Conservation (phyloP, 1,139 yeast genomes). For the Hemisphaericaspora xylofermentans region DNA sequence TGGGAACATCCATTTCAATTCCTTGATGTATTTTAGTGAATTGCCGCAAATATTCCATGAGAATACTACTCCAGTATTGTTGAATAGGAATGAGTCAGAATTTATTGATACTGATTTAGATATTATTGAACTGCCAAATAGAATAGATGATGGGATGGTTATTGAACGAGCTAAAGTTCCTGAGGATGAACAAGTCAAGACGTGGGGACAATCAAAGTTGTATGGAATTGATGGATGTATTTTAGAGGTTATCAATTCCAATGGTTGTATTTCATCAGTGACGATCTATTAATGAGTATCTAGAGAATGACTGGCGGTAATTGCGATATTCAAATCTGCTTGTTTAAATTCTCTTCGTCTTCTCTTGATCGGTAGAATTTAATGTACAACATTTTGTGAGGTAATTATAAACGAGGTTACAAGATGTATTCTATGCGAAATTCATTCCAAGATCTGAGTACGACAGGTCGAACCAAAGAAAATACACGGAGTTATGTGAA, state of each 20-base stretch:
- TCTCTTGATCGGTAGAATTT: too few species aligned
- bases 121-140: conserved; percentile 24
- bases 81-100: conserved; percentile 53
- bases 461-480: too few species aligned
- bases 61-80: conserved; percentile 40
- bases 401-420: too few species aligned
- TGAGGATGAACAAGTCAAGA: conserved; percentile 17
- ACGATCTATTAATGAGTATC: conserved; percentile 13
- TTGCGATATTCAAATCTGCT: background rate
- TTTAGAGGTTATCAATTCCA: conserved; percentile 50
- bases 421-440: too few species aligned
- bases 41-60: conserved; percentile 24
- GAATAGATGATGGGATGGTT: conserved; percentile 12
- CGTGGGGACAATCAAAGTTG: conserved; percentile 56
- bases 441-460: too few species aligned
- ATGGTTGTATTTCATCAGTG: conserved; percentile 15
- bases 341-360: background rate
- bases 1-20: conserved; percentile 19
- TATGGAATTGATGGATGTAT: conserved; percentile 47
- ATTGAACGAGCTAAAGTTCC: background rate
- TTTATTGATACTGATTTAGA: conserved; percentile 41
- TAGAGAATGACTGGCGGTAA: too few species aligned
- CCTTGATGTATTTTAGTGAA: conserved; percentile 35
- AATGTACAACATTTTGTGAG: too few species aligned
- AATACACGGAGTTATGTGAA: too few species aligned